Evolutionary conservation across 306 rosid species (phyloP).

Genomic region (Cucumis cinereus): DNA sequence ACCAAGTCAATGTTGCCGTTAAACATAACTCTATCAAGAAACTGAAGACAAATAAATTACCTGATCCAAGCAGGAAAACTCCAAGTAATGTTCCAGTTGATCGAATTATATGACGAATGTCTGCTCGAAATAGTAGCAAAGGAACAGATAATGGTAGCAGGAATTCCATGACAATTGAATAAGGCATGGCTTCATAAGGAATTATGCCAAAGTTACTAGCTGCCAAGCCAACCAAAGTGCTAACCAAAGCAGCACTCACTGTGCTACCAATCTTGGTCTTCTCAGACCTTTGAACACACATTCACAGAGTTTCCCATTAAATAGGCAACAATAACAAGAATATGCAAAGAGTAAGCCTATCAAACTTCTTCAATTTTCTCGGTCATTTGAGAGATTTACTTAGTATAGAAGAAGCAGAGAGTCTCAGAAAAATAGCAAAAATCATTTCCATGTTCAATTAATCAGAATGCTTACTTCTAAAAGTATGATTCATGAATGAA

Average conservation of each 20-base stretch:
- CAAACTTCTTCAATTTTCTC: background rate
- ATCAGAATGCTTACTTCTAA: background rate
- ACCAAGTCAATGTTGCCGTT: background rate
- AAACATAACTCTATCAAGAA: background rate
- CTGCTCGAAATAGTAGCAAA: slow-evolving; percentile 54
- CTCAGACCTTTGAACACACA: slow-evolving; percentile 35
- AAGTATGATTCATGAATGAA: background rate
- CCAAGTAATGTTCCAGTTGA: slow-evolving; percentile 46
- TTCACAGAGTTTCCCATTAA: background rate
- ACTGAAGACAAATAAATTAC: slow-evolving; percentile 14
- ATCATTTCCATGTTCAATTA: background rate
- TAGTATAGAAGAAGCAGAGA: background rate
- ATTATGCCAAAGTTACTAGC: slow-evolving; percentile 59
- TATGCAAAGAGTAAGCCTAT: background rate
- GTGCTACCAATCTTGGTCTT: slow-evolving; percentile 54
- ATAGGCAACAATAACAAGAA: background rate
- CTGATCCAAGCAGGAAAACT: slow-evolving; percentile 56
- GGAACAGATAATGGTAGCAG: slow-evolving; percentile 50
- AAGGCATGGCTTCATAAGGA: slow-evolving; percentile 48
- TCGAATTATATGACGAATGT: slow-evolving; percentile 28
- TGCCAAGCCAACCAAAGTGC: slow-evolving; percentile 67
- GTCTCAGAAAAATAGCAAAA: background rate
- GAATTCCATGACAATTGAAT: slow-evolving; percentile 48
- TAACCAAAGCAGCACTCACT: slow-evolving; percentile 63
- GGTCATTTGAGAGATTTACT: background rate